Percentiles rank a stretch among this genome's conserved stretches.
These are phyloP conservation scores for Zymoseptoria passerinii DNA, from an alignment of 2,329 filamentous ascomycete genomes.

Conservation along the genomic window DNA sequence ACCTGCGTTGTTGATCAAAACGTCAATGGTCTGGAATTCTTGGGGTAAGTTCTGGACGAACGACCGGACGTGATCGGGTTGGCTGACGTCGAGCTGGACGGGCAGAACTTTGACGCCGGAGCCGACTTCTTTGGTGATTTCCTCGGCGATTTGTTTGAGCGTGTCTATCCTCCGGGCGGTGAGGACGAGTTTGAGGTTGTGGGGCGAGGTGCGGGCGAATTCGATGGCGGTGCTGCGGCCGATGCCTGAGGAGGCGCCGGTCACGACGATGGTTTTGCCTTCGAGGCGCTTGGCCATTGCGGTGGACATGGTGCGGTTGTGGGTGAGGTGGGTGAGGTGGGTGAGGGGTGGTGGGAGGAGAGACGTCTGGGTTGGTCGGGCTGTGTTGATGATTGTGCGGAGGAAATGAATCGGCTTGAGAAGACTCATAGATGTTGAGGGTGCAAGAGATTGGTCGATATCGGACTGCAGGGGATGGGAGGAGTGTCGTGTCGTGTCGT, in stretches of 20 bases:
- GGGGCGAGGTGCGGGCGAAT: constrained; percentile 78
- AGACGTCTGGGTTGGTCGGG: background rate
- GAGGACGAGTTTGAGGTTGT: constrained; percentile 72
- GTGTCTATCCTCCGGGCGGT: constrained; percentile 79
- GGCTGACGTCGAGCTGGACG: constrained; percentile 80
- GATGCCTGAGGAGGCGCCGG: constrained; percentile 89
- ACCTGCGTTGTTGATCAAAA: constrained; percentile 93
- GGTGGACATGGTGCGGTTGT: constrained; percentile 49
- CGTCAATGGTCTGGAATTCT: constrained; percentile 76
- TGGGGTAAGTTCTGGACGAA: constrained; percentile 69
- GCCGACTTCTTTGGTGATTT: constrained; percentile 70
- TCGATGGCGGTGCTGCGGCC: constrained; percentile 77
- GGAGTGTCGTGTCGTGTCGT: constrained; percentile 7
- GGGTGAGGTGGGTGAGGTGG: background rate
- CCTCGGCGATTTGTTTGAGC: constrained; percentile 64
- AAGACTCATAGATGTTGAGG: constrained; percentile 6
- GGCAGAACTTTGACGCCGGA: constrained; percentile 73
- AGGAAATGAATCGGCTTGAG: constrained; percentile 6
- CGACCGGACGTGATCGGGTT: constrained; percentile 60
- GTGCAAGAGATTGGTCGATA: background rate
- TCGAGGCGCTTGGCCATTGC: constrained; percentile 73
- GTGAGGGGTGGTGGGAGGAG: no score
- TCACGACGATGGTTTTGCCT: constrained; percentile 88
- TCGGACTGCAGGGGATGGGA: constrained; percentile 7
- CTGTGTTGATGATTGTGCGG: constrained; percentile 5